phyloP scores from a whole-genome alignment of 2,329 filamentous ascomycete genomes.

The Plectosphaerella cucumerina region DNA sequence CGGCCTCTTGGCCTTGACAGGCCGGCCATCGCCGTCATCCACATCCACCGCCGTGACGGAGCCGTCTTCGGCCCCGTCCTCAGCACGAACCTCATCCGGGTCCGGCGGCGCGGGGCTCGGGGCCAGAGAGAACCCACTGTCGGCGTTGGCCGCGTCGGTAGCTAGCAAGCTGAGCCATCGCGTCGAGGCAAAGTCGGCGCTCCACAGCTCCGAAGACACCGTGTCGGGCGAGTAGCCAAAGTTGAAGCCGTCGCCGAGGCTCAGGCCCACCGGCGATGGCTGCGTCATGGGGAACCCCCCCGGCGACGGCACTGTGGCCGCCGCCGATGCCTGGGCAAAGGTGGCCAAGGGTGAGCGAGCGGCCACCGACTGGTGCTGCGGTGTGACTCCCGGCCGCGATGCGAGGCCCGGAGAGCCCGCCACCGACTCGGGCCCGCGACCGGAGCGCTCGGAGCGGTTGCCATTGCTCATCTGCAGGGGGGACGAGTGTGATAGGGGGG shows the following conservation, averaged over 20 bases:
- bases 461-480: neutral
- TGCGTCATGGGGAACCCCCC: conserved; percentile 4
- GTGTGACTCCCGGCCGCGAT: neutral
- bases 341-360: neutral
- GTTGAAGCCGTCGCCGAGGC: conserved; percentile 9
- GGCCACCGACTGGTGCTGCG: neutral
- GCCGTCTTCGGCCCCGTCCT: neutral
- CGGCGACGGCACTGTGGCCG: neutral
- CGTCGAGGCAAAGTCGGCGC: conserved; percentile 22
- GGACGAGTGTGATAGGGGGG: neutral
- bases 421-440: neutral
- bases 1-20: conserved; percentile 6
- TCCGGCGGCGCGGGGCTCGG: conserved; percentile 11
- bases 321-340: neutral
- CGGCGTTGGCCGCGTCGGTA: conserved; percentile 25
- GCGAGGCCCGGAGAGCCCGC: neutral
- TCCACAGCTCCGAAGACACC: conserved; percentile 20
- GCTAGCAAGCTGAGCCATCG: conserved; percentile 25
- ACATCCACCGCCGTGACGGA: neutral
- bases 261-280: conserved; percentile 4
- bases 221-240: conserved; percentile 18
- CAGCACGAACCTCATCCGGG: neutral
- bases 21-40: conserved; percentile 1
- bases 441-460: neutral
- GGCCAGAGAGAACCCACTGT: conserved; percentile 21